A percentile compares a stretch with the other conserved stretches of the same genome.
phyloP scores from a whole-genome alignment of 495 filamentous ascomycete species.

The Poronia punctata region DNA sequence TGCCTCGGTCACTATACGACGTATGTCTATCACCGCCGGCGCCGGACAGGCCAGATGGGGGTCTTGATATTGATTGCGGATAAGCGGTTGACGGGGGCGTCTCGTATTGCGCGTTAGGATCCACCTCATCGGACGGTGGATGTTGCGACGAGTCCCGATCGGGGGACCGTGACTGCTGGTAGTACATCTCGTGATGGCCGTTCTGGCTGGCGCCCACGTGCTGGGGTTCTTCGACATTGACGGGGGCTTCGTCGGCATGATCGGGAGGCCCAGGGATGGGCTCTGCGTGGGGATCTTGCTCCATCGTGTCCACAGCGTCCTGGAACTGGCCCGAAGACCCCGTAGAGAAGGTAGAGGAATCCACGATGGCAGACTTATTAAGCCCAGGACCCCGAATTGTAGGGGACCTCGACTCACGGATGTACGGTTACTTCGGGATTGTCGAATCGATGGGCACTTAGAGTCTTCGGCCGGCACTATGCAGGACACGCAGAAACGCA shows the following conservation, averaged over 20 bases:
- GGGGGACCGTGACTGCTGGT: slow-evolving; percentile 31
- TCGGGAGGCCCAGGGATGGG: slow-evolving; percentile 17
- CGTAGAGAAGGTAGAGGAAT: slow-evolving; percentile 40
- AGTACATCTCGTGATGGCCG: slow-evolving; percentile 15
- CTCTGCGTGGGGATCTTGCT: slow-evolving; percentile 26
- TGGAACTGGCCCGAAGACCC: slow-evolving; percentile 45
- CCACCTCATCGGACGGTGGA: slow-evolving; percentile 29
- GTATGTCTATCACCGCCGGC: slow-evolving; percentile 24
- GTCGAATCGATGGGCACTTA: neutral
- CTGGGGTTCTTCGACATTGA: slow-evolving; percentile 30
- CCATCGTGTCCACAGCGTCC: slow-evolving; percentile 45
- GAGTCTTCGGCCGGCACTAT: slow-evolving; percentile 2
- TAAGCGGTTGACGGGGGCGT: slow-evolving; percentile 30
- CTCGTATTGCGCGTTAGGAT: slow-evolving; percentile 33
- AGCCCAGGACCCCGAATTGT: slow-evolving; percentile 18
- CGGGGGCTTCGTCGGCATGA: slow-evolving; percentile 33
- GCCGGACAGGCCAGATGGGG: slow-evolving; percentile 45
- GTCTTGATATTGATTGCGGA: slow-evolving; percentile 35
- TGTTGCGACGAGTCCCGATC: slow-evolving; percentile 32
- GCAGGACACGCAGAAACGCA: slow-evolving; percentile 1
- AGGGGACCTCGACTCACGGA: no score
- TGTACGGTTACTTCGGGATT: no score
- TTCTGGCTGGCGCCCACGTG: slow-evolving; percentile 21
- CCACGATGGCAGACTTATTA: slow-evolving; percentile 29
- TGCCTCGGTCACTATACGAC: slow-evolving; percentile 30